Evolutionary conservation across 2,329 filamentous ascomycete species (phyloP).

Genomic region (Aspergillus udagawae): DNA sequence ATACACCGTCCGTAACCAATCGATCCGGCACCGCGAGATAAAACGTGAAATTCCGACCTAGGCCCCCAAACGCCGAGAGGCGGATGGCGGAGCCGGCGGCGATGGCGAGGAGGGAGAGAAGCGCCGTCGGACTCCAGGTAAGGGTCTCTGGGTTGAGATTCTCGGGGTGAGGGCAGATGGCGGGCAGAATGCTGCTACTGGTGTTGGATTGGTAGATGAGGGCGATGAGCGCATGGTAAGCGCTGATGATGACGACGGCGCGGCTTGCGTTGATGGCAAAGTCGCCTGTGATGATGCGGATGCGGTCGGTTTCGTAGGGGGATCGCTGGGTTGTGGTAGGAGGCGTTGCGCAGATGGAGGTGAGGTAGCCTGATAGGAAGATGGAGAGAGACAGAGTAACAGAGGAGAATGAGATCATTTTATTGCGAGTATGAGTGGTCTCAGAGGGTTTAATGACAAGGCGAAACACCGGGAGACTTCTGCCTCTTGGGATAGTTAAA

Average conservation of each 20-base stretch:
- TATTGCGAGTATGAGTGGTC: not conserved
- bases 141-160: constrained; percentile 18
- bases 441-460: not conserved
- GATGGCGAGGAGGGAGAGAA: constrained; percentile 16
- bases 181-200: not conserved
- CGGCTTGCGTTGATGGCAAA: constrained; percentile 8
- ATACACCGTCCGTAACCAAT: constrained; percentile 47
- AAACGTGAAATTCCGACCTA: constrained; percentile 55
- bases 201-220: constrained; percentile 6
- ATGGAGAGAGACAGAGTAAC: constrained; percentile 12
- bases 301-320: constrained; percentile 13
- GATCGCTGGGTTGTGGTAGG: constrained; percentile 4
- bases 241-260: not conserved
- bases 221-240: constrained; percentile 21
- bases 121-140: constrained; percentile 20
- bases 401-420: constrained; percentile 11
- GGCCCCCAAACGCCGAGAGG: constrained; percentile 39
- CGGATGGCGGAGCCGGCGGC: constrained; percentile 24
- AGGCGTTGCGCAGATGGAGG: constrained; percentile 15
- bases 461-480: not conserved
- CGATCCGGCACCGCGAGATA: constrained; percentile 45
- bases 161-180: constrained; percentile 16
- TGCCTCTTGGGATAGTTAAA: not conserved
- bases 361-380: constrained; percentile 13
- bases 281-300: constrained; percentile 13